These are phyloP conservation scores for Rusavskia elegans DNA, from an alignment of 495 filamentous ascomycete genomes.

Conservation along the genomic window DNA sequence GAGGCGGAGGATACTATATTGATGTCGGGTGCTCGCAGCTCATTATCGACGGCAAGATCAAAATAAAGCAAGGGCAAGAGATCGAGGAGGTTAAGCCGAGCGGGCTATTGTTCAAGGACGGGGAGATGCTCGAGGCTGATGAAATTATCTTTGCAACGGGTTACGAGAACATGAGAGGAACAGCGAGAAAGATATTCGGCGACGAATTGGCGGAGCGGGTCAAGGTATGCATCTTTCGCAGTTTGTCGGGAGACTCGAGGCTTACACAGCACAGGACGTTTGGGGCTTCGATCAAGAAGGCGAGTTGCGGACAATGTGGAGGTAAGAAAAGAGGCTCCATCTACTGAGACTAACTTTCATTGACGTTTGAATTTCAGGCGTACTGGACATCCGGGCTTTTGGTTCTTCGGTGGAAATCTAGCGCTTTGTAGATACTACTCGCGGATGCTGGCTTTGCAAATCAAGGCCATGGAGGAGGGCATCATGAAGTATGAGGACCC, in stretches of 20 bases:
- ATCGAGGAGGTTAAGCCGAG: slow-evolving; percentile 41
- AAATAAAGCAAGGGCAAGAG: slow-evolving; percentile 55
- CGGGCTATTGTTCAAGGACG: slow-evolving; percentile 52
- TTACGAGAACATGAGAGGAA: slow-evolving; percentile 57
- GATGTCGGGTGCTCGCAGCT: slow-evolving; percentile 38
- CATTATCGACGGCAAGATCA: slow-evolving; percentile 62
- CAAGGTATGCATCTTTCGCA: slow-evolving; percentile 7
- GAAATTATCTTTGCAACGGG: slow-evolving; percentile 76
- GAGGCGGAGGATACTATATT: slow-evolving; percentile 68
- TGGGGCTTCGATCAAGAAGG: slow-evolving; percentile 73
- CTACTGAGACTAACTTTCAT: neutral
- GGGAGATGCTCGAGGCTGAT: slow-evolving; percentile 52
- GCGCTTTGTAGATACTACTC: slow-evolving; percentile 61
- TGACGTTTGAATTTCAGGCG: slow-evolving; percentile 4
- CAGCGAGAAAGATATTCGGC: slow-evolving; percentile 47
- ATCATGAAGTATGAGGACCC: slow-evolving; percentile 14
- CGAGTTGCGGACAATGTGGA: slow-evolving; percentile 60
- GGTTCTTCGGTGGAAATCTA: slow-evolving; percentile 74
- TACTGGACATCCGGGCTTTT: slow-evolving; percentile 61
- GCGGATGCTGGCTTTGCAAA: slow-evolving; percentile 56
- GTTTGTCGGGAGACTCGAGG: neutral
- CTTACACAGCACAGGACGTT: slow-evolving; percentile 27
- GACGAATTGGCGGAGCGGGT: slow-evolving; percentile 50
- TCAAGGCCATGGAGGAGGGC: slow-evolving; percentile 48
- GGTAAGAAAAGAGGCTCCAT: slow-evolving; percentile 3